These are phyloP conservation scores for Aspergillus leporis DNA, from an alignment of 495 filamentous ascomycete species.

Conservation along the genomic window DNA sequence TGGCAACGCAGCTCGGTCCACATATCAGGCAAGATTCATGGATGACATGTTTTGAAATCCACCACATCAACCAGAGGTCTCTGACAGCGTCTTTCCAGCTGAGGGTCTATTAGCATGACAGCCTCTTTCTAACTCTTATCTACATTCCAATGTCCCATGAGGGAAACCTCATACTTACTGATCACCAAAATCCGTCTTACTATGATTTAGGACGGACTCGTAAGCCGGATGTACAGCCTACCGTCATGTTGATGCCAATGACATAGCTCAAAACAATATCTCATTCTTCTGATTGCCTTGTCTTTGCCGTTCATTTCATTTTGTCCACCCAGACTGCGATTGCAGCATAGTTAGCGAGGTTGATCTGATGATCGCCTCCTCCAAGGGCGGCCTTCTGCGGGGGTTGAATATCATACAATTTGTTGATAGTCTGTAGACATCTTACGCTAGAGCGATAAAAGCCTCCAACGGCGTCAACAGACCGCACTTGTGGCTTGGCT, in stretches of 20 bases:
- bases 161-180: not conserved
- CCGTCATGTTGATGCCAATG: conserved; percentile 7
- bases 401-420: conserved; percentile 10
- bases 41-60: not conserved
- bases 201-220: not conserved
- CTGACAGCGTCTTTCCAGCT: not conserved
- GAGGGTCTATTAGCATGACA: not conserved
- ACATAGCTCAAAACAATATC: not conserved
- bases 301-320: conserved; percentile 8
- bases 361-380: conserved; percentile 23
- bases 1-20: not conserved
- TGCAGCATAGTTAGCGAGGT: conserved; percentile 10
- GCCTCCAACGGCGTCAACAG: not conserved
- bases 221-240: conserved; percentile 5
- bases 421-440: not conserved
- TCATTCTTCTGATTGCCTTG: not conserved
- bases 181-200: not conserved
- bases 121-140: not conserved
- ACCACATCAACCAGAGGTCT: not conserved
- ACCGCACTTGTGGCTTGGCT: conserved; percentile 1
- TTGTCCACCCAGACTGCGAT: conserved; percentile 6
- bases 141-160: not conserved
- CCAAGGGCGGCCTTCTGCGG: conserved; percentile 11
- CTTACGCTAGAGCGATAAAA: conserved; percentile 1
- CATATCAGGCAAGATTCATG: not conserved